Percentiles rank a stretch among this genome's conserved stretches.
Evolutionary conservation across 768 basidiomycete genomes (phyloP).

Genomic region (Boletus sensibilis): DNA sequence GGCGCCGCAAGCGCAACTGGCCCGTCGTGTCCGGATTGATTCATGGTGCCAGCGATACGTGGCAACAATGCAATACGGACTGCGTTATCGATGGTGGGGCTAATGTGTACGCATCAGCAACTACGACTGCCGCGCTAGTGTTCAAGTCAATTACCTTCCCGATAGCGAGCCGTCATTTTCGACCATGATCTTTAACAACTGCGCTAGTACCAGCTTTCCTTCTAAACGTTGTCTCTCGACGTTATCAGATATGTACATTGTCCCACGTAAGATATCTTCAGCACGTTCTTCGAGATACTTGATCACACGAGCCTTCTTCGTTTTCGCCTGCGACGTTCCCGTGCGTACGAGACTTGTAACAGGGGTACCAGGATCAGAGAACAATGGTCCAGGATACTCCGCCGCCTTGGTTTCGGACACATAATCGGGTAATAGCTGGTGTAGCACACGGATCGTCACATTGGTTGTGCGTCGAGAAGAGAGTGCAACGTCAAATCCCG

Average conservation of each 20-base stretch:
- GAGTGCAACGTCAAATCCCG: slow-evolving; percentile 77
- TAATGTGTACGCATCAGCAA: slow-evolving; percentile 30
- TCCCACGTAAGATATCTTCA: slow-evolving; percentile 73
- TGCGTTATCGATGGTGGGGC: slow-evolving; percentile 67
- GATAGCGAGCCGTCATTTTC: slow-evolving; percentile 86
- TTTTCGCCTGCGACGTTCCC: slow-evolving; percentile 62
- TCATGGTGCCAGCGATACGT: slow-evolving; percentile 36
- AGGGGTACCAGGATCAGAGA: slow-evolving; percentile 68
- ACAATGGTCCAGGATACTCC: slow-evolving; percentile 84
- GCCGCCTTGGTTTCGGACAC: slow-evolving; percentile 52
- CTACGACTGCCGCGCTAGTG: not conserved
- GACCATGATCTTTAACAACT: slow-evolving; percentile 74
- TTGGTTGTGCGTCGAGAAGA: slow-evolving; percentile 68
- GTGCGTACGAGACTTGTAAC: slow-evolving; percentile 68
- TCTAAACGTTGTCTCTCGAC: slow-evolving; percentile 61
- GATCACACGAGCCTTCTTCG: slow-evolving; percentile 76
- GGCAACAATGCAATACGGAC: slow-evolving; percentile 75
- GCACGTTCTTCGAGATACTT: slow-evolving; percentile 75
- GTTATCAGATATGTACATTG: slow-evolving; percentile 63
- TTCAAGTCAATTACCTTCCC: slow-evolving; percentile 59
- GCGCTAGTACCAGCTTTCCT: slow-evolving; percentile 72
- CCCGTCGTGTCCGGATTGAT: slow-evolving; percentile 23
- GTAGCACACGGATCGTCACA: slow-evolving; percentile 64
- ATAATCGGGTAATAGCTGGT: slow-evolving; percentile 68
- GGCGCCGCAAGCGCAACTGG: slow-evolving; percentile 21